Evolutionary conservation across 2,329 filamentous ascomycete species (phyloP).

Genomic region (Colletotrichum zoysiae): DNA sequence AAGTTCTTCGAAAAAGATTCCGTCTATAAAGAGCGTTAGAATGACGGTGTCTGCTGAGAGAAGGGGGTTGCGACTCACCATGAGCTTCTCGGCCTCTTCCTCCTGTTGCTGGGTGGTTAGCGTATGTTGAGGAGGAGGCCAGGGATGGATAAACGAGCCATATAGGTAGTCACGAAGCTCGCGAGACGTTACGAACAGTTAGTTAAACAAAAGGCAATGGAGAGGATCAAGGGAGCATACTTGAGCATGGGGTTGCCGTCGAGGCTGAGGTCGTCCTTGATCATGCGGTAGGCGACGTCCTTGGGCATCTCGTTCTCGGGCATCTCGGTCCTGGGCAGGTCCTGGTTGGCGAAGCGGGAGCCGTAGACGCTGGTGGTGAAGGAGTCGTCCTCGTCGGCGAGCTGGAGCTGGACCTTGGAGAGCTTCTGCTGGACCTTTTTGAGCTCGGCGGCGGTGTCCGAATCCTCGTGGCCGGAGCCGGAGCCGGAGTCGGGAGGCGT

Average conservation of each 20-base stretch:
- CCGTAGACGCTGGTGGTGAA: constrained; percentile 89
- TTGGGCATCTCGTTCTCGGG: constrained; percentile 91
- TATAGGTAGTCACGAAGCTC: constrained; percentile 95
- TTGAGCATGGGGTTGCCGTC: constrained; percentile 93
- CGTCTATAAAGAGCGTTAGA: constrained; percentile 45
- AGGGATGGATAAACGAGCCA: constrained; percentile 67
- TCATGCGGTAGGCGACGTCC: constrained; percentile 95
- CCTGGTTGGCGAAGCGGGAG: constrained; percentile 82
- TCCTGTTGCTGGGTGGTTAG: constrained; percentile 65
- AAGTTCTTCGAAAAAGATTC: constrained; percentile 96
- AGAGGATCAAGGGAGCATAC: constrained; percentile 56
- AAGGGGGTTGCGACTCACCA: constrained; percentile 60
- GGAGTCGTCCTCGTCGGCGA: constrained; percentile 65
- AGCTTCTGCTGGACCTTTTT: constrained; percentile 31
- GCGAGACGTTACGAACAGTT: constrained; percentile 64
- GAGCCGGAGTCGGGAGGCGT: constrained; percentile 33
- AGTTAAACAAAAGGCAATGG: neutral
- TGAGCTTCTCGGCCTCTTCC: constrained; percentile 95
- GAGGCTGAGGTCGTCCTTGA: constrained; percentile 92
- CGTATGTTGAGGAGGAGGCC: constrained; percentile 11
- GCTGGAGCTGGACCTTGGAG: constrained; percentile 50
- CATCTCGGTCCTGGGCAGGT: constrained; percentile 87
- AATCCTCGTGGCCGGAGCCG: constrained; percentile 28
- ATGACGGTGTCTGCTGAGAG: neutral
- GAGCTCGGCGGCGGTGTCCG: constrained; percentile 18